Evolutionary conservation across 768 basidiomycete genomes (phyloP).

Genomic region (Lyophyllum atratum): DNA sequence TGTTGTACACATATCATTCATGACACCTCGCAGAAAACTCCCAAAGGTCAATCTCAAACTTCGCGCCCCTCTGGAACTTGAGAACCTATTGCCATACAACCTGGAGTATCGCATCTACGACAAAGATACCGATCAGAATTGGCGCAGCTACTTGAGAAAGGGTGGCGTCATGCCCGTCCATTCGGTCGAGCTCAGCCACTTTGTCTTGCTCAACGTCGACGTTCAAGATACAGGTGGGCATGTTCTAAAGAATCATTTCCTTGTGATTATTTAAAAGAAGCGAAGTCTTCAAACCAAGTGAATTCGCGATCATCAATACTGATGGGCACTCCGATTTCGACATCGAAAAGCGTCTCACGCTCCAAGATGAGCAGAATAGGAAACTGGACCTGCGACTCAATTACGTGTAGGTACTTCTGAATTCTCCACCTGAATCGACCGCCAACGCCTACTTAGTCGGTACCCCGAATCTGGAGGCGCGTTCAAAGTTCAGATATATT

Average conservation of each 20-base stretch:
- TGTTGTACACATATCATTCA: not conserved
- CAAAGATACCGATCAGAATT: constrained; percentile 92
- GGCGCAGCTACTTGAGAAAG: constrained; percentile 89
- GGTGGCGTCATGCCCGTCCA: constrained; percentile 97
- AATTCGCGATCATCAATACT: constrained; percentile 96
- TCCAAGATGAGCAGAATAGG: constrained; percentile 73
- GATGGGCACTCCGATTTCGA: constrained; percentile 90
- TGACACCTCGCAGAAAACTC: constrained; percentile 55
- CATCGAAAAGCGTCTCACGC: constrained; percentile 67
- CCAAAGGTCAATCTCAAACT: constrained; percentile 86
- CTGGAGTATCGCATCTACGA: constrained; percentile 96
- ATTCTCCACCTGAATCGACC: not conserved
- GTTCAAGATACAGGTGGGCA: constrained; percentile 85
- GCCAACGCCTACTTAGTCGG: constrained; percentile 41
- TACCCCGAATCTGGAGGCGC: constrained; percentile 92
- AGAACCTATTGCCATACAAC: constrained; percentile 94
- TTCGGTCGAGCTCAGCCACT: constrained; percentile 88
- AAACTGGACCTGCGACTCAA: constrained; percentile 85
- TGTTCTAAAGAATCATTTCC: not conserved
- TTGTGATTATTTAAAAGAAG: not conserved
- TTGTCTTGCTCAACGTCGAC: constrained; percentile 86
- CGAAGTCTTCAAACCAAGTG: constrained; percentile 87
- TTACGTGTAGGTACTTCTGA: constrained; percentile 70
- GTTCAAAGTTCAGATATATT: constrained; percentile 94
- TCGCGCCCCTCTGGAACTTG: constrained; percentile 91